Percentiles rank a stretch among this genome's conserved stretches.
Evolutionary conservation across 2,329 filamentous ascomycete genomes (phyloP).

Genomic region (Exophiala aquamarina): DNA sequence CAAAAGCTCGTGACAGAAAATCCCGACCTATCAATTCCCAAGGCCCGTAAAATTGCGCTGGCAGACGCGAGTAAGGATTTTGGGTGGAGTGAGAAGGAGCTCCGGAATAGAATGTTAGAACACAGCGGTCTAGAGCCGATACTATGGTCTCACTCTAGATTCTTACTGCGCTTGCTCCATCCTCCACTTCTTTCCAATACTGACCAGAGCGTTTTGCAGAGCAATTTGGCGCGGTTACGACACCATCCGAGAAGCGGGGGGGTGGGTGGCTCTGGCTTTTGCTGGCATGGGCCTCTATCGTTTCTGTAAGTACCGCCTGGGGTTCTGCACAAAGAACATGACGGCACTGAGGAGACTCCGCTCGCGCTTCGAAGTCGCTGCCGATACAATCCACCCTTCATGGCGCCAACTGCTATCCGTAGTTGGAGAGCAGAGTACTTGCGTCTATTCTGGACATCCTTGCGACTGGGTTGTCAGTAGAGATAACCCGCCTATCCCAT

Average conservation of each 20-base stretch:
- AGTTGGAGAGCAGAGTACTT: slow-evolving; percentile 46
- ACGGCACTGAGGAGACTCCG: slow-evolving; percentile 45
- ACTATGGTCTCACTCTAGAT: too few species aligned
- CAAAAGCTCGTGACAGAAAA: slow-evolving; percentile 41
- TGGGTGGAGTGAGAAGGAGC: slow-evolving; percentile 58
- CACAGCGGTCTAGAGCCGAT: too few species aligned
- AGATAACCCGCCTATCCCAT: slow-evolving; percentile 45
- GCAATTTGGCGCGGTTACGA: slow-evolving; percentile 60
- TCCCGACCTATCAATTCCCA: slow-evolving; percentile 44
- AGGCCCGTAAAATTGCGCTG: slow-evolving; percentile 53
- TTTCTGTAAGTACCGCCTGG: slow-evolving; percentile 60
- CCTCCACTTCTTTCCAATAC: not conserved
- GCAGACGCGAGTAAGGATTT: slow-evolving; percentile 56
- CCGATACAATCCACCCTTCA: slow-evolving; percentile 53
- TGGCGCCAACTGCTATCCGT: slow-evolving; percentile 52
- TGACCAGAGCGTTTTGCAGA: not conserved
- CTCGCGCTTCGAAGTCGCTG: slow-evolving; percentile 53
- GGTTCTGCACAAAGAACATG: slow-evolving; percentile 53
- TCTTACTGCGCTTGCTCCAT: too few species aligned
- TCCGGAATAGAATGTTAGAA: slow-evolving; percentile 48
- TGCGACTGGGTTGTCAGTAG: slow-evolving; percentile 54
- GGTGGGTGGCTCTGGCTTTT: slow-evolving; percentile 58
- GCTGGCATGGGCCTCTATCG: slow-evolving; percentile 59
- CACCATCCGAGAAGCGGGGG: slow-evolving; percentile 58
- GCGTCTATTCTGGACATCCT: slow-evolving; percentile 48